Conservation (phyloP, 768 basidiomycete species). For the Wakefieldia striispora region DNA sequence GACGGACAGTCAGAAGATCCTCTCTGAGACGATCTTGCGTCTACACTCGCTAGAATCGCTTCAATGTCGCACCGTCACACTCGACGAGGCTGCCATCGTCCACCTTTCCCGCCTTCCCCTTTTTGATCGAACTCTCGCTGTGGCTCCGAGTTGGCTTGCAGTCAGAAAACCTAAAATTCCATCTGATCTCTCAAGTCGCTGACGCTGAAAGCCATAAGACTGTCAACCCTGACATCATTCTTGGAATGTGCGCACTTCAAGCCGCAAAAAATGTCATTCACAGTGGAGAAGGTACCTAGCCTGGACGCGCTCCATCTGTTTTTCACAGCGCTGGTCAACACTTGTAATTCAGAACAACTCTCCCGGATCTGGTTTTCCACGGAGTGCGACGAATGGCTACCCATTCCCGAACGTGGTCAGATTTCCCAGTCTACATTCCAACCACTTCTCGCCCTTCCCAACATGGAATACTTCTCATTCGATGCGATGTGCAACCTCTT, state of each 20-base stretch:
- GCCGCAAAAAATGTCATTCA: conserved; percentile 15
- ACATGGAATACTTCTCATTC: conserved; percentile 12
- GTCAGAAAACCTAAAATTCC: conserved; percentile 13
- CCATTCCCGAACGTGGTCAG: background rate
- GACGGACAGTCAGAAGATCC: too few relatives aligned
- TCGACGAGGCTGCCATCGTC: conserved; percentile 18
- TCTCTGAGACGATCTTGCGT: conserved; percentile 8
- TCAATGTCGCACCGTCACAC: conserved; percentile 9
- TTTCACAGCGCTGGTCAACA: conserved; percentile 15
- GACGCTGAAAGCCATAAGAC: too few relatives aligned
- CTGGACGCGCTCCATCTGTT: conserved; percentile 22
- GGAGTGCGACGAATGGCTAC: background rate
- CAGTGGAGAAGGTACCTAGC: conserved; percentile 8
- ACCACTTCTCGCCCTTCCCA: conserved; percentile 15
- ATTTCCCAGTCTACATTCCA: conserved; percentile 16
- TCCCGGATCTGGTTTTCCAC: conserved; percentile 7
- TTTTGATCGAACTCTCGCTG: conserved; percentile 14
- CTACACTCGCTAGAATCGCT: conserved; percentile 16
- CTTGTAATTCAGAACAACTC: conserved; percentile 13
- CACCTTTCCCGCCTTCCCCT: too few relatives aligned
- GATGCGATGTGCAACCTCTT: conserved; percentile 19
- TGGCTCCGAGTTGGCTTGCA: conserved; percentile 13
- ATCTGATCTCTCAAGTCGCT: too few relatives aligned
- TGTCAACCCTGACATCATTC: conserved; percentile 18
- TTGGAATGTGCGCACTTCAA: conserved; percentile 16